Conservation (phyloP, 192 early-diverging fungal species). For the Coemansia sp. region DNA sequence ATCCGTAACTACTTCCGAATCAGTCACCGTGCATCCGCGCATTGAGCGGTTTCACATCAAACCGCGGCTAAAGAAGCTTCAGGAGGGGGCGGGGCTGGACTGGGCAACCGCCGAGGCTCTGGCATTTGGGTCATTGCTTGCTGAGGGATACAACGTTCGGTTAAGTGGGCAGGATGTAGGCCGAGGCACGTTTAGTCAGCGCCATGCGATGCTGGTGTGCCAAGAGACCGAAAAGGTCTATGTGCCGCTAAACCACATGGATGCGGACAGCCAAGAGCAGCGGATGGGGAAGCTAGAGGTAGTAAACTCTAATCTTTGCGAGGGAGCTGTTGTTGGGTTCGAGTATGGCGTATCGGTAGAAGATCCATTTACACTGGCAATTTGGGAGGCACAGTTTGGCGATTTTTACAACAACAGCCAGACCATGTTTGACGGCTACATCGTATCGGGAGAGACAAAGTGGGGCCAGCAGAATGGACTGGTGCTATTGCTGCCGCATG, state of each 20-base stretch:
- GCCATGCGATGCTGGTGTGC: slow-evolving; percentile 95
- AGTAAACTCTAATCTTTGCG: slow-evolving; percentile 88
- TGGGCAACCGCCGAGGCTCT: slow-evolving; percentile 96
- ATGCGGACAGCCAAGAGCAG: slow-evolving; percentile 16
- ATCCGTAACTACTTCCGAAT: slow-evolving; percentile 66
- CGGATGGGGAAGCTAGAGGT: slow-evolving; percentile 72
- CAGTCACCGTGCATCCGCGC: slow-evolving; percentile 77
- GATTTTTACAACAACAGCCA: slow-evolving; percentile 99
- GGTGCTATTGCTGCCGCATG: slow-evolving; percentile 92
- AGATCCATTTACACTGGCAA: slow-evolving; percentile 82
- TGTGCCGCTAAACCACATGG: slow-evolving; percentile 80
- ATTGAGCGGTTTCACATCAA: slow-evolving; percentile 91
- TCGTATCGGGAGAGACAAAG: slow-evolving; percentile 86
- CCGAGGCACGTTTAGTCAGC: slow-evolving; percentile 95
- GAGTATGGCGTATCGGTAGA: slow-evolving; percentile 93
- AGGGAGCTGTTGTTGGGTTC: slow-evolving; percentile 93
- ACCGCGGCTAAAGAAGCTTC: slow-evolving; percentile 69
- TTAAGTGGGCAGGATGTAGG: slow-evolving; percentile 98
- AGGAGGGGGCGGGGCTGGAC: slow-evolving; percentile 76
- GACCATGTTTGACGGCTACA: slow-evolving; percentile 89
- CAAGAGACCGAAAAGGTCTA: slow-evolving; percentile 82
- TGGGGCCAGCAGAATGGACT: slow-evolving; percentile 92
- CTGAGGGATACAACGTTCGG: slow-evolving; percentile 84
- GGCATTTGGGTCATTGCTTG: slow-evolving; percentile 83
- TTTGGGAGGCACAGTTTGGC: slow-evolving; percentile 99